A percentile compares a stretch with the other conserved stretches of the same genome.
These are phyloP conservation scores for Leptographium radiaticola DNA, from an alignment of 2,329 filamentous ascomycete genomes.

Conservation along the genomic window DNA sequence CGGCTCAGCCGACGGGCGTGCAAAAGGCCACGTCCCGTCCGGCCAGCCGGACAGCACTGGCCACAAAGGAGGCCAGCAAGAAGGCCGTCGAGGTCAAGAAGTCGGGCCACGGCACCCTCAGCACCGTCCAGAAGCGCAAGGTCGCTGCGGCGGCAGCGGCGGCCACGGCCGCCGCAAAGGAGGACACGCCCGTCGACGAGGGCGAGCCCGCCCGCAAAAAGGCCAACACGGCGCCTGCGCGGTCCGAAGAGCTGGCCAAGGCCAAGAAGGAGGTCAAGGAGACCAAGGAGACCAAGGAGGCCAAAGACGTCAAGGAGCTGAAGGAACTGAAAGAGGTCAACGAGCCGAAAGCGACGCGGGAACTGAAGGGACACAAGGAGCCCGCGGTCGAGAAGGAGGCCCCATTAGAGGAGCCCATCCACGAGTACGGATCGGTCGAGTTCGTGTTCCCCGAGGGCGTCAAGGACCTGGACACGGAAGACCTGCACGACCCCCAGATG, in stretches of 20 bases:
- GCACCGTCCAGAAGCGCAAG: conserved; percentile 56
- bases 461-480: conserved; percentile 69
- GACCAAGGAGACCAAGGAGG: neutral
- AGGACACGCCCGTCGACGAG: conserved; percentile 45
- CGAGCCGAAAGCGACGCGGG: neutral
- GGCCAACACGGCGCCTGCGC: conserved; percentile 35
- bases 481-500: conserved; percentile 90
- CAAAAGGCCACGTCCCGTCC: conserved; percentile 61
- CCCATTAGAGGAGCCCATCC: conserved; percentile 14
- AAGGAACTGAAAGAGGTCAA: neutral
- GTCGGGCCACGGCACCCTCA: conserved; percentile 54
- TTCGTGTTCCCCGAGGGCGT: conserved; percentile 25
- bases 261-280: conserved; percentile 20
- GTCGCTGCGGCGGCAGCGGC: conserved; percentile 21
- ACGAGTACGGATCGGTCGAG: conserved; percentile 15
- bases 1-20: conserved; percentile 67
- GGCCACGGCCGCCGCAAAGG: conserved; percentile 41
- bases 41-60: conserved; percentile 42
- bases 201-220: conserved; percentile 59
- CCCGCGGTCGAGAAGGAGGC: conserved; percentile 22
- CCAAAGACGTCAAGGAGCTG: neutral
- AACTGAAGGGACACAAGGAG: conserved; percentile 19
- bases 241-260: conserved; percentile 30
- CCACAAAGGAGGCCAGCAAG: conserved; percentile 32
- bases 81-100: conserved; percentile 58